These are phyloP conservation scores for Candida argentea DNA, from an alignment of 805 yeast species.

Conservation along the genomic window DNA sequence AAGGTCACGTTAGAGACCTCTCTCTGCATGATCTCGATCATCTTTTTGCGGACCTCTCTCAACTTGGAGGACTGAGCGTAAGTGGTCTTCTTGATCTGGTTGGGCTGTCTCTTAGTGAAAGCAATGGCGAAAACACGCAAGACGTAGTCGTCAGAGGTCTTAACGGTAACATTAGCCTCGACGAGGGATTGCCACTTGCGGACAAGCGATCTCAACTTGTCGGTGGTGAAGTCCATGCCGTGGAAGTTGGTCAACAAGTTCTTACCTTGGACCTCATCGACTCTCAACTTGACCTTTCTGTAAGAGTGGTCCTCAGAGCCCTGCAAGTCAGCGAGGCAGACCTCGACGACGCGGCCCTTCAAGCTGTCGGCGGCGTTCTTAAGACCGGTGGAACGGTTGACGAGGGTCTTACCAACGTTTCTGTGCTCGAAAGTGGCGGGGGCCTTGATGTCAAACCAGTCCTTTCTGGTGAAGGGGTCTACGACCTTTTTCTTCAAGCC, in stretches of 20 bases:
- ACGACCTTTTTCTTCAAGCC: conserved; percentile 99
- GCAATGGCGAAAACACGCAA: conserved; percentile 95
- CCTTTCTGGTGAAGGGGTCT: conserved; percentile 99
- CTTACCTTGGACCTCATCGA: conserved; percentile 98
- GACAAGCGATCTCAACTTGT: conserved; percentile 93
- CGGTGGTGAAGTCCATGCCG: conserved; percentile 97
- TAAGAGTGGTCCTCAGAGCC: conserved; percentile 98
- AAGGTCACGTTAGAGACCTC: conserved; percentile 92
- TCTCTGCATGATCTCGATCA: conserved; percentile 91
- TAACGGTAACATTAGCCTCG: conserved; percentile 96
- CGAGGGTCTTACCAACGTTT: conserved; percentile 96
- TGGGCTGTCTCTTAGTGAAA: conserved; percentile 95
- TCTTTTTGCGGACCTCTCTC: conserved; percentile 95
- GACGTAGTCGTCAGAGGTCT: conserved; percentile 96
- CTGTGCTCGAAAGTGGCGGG: conserved; percentile 98
- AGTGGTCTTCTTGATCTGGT: conserved; percentile 95
- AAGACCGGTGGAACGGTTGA: conserved; percentile 97
- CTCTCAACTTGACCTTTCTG: conserved; percentile 96
- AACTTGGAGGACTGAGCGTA: conserved; percentile 97
- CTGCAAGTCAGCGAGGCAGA: conserved; percentile 93
- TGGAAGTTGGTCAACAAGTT: conserved; percentile 98
- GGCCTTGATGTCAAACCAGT: conserved; percentile 98
- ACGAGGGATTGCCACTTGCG: conserved; percentile 99
- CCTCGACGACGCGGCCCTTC: conserved; percentile 96
- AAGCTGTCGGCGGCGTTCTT: conserved; percentile 97